phyloP scores from a whole-genome alignment of 176 grass and related monocot species.

The Phoenix dactylifera region DNA sequence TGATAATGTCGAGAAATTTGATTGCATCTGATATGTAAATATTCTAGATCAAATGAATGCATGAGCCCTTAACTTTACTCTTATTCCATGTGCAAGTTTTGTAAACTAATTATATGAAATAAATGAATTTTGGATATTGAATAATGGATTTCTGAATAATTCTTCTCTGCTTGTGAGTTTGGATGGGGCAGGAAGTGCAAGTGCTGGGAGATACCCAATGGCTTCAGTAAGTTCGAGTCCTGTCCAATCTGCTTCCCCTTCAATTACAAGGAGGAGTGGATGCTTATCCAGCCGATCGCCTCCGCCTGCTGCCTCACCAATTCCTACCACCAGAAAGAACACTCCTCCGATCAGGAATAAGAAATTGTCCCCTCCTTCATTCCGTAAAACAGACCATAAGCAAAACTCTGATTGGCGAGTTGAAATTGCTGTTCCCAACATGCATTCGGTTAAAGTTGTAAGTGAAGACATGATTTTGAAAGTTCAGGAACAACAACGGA shows the following conservation, averaged over 20 bases:
- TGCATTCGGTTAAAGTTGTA: slow-evolving; percentile 42
- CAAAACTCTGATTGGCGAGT: slow-evolving; percentile 37
- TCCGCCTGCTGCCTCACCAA: slow-evolving; percentile 51
- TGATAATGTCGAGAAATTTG: no score
- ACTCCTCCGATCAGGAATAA: slow-evolving; percentile 51
- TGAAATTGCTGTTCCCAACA: slow-evolving; percentile 25
- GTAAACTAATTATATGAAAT: no score
- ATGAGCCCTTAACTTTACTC: no score
- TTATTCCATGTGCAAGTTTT: no score
- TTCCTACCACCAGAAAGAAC: slow-evolving; percentile 32
- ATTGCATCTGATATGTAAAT: no score
- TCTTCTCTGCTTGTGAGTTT: slow-evolving; percentile 23
- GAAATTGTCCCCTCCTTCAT: slow-evolving; percentile 49
- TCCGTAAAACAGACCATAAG: slow-evolving; percentile 2
- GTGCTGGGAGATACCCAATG: slow-evolving; percentile 24
- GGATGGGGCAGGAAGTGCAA: slow-evolving; percentile 47
- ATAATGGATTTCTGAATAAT: background rate
- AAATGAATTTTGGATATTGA: no score
- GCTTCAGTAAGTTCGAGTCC: slow-evolving; percentile 38
- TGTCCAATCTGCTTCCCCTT: slow-evolving; percentile 12
- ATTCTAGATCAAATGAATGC: no score
- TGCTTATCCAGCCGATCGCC: slow-evolving; percentile 39
- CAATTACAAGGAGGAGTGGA: slow-evolving; percentile 36
- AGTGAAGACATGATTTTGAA: slow-evolving; percentile 40
- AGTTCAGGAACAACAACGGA: background rate